phyloP scores from a whole-genome alignment of 495 filamentous ascomycete species.

The Tuber microsphaerosporum region DNA sequence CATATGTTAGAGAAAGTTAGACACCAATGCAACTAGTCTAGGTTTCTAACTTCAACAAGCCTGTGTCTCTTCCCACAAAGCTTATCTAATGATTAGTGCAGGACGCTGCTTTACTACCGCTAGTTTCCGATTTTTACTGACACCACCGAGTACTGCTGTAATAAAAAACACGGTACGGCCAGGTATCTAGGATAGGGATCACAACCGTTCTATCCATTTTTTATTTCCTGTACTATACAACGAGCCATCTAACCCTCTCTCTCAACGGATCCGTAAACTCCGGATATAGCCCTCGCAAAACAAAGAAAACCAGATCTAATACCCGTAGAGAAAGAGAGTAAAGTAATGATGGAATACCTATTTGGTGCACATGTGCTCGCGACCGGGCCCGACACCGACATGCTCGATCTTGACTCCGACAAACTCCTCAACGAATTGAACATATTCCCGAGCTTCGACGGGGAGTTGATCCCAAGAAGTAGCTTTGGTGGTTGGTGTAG shows the following conservation, averaged over 20 bases:
- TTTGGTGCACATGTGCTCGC: conserved; percentile 50
- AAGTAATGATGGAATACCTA: conserved; percentile 7
- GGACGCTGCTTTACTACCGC: too few relatives aligned
- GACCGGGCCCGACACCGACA: conserved; percentile 70
- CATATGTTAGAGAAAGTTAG: too few relatives aligned
- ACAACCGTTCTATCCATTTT: background rate
- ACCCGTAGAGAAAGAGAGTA: background rate
- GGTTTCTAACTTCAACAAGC: too few relatives aligned
- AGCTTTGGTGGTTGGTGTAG: conserved; percentile 57
- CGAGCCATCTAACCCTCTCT: background rate
- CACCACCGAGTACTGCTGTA: too few relatives aligned
- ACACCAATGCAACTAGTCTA: too few relatives aligned
- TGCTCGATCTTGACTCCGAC: conserved; percentile 65
- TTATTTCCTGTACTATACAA: background rate
- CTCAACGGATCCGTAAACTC: conserved; percentile 3
- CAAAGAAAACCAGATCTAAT: background rate
- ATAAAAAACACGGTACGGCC: background rate
- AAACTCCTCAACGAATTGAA: conserved; percentile 70
- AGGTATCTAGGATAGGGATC: background rate
- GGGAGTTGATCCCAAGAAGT: conserved; percentile 61
- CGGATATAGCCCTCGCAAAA: conserved; percentile 1
- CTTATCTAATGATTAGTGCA: too few relatives aligned
- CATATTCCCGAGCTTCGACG: conserved; percentile 63
- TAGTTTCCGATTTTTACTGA: too few relatives aligned
- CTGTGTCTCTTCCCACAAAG: too few relatives aligned